These are phyloP conservation scores for Russula dissimulans DNA, from an alignment of 768 basidiomycete genomes.

Conservation along the genomic window DNA sequence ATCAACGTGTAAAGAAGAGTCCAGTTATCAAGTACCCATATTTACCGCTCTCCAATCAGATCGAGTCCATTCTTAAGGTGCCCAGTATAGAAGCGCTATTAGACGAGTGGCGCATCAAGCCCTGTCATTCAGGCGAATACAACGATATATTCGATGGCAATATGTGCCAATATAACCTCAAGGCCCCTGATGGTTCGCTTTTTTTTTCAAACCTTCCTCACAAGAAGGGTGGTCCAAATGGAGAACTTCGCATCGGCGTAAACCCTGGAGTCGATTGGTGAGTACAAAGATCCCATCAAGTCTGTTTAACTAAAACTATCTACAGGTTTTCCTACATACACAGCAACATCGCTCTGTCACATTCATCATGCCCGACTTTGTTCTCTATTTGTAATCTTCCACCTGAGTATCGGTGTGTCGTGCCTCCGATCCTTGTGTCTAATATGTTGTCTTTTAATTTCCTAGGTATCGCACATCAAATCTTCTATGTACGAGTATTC, in stretches of 20 bases:
- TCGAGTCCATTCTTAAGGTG: neutral
- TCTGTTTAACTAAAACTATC: too few species aligned
- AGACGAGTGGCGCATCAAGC: neutral
- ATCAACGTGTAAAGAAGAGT: neutral
- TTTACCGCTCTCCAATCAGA: neutral
- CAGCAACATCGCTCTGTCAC: too few species aligned
- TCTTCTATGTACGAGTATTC: neutral
- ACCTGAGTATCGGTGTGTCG: neutral
- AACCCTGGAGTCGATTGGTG: neutral
- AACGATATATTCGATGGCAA: neutral
- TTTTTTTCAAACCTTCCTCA: neutral
- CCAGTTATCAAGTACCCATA: neutral
- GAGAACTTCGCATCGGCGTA: neutral
- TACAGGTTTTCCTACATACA: too few species aligned
- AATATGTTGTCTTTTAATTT: neutral
- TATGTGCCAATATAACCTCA: neutral
- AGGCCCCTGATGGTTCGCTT: neutral
- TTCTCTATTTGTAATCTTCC: neutral
- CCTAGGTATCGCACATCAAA: neutral
- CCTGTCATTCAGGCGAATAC: neutral
- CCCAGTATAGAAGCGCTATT: neutral
- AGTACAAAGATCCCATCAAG: neutral
- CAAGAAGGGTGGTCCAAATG: neutral
- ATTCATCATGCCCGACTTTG: too few species aligned
- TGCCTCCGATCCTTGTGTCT: neutral